Conservation (phyloP, 768 basidiomycete species). For the Gymnopilus dilepis region DNA sequence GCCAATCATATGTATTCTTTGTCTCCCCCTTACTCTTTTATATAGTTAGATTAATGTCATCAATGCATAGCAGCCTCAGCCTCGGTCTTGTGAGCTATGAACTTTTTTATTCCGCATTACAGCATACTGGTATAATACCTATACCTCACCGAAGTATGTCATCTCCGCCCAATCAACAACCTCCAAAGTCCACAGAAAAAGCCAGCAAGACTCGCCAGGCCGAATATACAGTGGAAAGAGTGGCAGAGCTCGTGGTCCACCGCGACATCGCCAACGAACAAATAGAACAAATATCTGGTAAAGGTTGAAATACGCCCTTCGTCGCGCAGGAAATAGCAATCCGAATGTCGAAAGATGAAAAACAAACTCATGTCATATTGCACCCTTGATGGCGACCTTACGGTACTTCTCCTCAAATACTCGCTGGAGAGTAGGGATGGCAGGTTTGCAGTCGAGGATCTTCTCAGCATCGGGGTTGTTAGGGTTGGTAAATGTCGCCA, state of each 20-base stretch:
- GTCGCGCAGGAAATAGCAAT: constrained; percentile 7
- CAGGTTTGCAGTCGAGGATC: constrained; percentile 73
- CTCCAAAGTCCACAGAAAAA: background rate
- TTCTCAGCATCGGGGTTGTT: constrained; percentile 65
- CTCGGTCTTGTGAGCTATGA: background rate
- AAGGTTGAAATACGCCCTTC: constrained; percentile 10
- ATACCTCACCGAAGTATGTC: constrained; percentile 15
- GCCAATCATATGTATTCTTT: too few relatives aligned
- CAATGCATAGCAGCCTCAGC: background rate
- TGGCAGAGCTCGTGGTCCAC: background rate
- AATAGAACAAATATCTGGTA: constrained; percentile 9
- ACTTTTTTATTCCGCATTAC: constrained; percentile 16
- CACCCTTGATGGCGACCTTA: constrained; percentile 90
- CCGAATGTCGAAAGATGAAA: constrained; percentile 1
- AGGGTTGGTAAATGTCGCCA: constrained; percentile 61
- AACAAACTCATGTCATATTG: constrained; percentile 75
- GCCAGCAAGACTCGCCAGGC: background rate
- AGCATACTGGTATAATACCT: constrained; percentile 14
- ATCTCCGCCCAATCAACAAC: background rate
- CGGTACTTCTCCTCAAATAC: constrained; percentile 83
- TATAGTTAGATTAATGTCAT: too few relatives aligned
- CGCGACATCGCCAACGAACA: background rate
- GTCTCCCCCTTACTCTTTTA: too few relatives aligned
- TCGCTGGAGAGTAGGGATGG: constrained; percentile 58
- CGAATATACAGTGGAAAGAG: background rate